These are phyloP conservation scores for Tephrocybe sp. DNA, from an alignment of 768 basidiomycete species.

Conservation along the genomic window DNA sequence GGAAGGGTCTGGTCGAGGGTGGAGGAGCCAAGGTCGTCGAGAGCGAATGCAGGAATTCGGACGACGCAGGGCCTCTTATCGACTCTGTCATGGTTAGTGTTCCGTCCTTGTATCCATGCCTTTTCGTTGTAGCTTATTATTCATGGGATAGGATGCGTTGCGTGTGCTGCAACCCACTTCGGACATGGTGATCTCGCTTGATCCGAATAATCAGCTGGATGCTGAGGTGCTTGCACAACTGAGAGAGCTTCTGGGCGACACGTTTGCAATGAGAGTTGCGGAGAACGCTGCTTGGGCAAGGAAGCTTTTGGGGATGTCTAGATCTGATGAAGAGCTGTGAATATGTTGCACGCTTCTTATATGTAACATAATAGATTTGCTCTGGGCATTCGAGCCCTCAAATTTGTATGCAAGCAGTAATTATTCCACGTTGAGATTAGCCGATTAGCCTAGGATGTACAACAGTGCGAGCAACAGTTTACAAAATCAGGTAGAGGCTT, in stretches of 20 bases:
- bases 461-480: neutral
- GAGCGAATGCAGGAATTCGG: conserved; percentile 51
- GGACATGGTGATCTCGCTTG: conserved; percentile 57
- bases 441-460: too few relatives aligned
- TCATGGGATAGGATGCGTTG: conserved; percentile 52
- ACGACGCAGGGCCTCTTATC: conserved; percentile 46
- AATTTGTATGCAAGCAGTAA: neutral
- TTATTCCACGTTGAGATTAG: neutral
- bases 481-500: neutral
- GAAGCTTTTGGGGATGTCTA: conserved; percentile 46
- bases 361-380: neutral
- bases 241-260: conserved; percentile 55
- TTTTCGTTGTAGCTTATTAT: neutral
- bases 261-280: conserved; percentile 56
- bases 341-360: neutral
- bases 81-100: conserved; percentile 60
- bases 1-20: conserved; percentile 80
- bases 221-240: conserved; percentile 44
- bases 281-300: conserved; percentile 67
- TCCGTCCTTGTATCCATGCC: neutral
- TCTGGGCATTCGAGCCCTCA: neutral
- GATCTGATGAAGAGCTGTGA: conserved; percentile 7
- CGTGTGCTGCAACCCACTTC: conserved; percentile 57
- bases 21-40: conserved; percentile 78
- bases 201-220: conserved; percentile 50